A percentile compares a stretch with the other conserved stretches of the same genome.
Evolutionary conservation across 1,284 basidiomycete genomes (phyloP).

Genomic region (Heterobasidion occidentale): DNA sequence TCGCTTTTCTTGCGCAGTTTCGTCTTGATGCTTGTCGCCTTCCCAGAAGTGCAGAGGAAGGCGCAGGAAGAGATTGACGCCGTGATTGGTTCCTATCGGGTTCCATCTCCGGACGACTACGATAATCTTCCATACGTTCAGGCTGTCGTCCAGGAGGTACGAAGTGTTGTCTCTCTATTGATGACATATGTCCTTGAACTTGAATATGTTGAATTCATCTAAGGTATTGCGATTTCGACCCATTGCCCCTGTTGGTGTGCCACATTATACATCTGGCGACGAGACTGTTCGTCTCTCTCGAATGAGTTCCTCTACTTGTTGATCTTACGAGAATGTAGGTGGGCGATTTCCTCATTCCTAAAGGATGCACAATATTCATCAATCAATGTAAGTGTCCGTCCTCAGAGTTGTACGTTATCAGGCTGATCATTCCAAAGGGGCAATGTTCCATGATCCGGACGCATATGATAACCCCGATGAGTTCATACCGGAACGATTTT

Average conservation of each 20-base stretch:
- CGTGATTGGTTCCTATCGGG: slow-evolving; percentile 24
- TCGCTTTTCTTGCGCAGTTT: slow-evolving; percentile 19
- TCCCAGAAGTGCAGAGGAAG: slow-evolving; percentile 22
- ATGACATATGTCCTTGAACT: background rate
- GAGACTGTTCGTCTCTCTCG: background rate
- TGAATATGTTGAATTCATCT: background rate
- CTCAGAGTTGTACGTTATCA: no score
- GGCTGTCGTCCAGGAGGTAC: slow-evolving; percentile 28
- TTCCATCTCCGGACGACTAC: slow-evolving; percentile 26
- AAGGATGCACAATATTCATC: background rate
- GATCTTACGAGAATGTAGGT: background rate
- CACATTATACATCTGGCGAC: background rate
- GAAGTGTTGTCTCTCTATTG: background rate
- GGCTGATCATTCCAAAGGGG: background rate
- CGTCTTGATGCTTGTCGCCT: slow-evolving; percentile 21
- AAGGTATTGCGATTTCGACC: background rate
- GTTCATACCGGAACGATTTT: background rate
- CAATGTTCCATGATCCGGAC: background rate
- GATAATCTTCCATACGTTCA: slow-evolving; percentile 25
- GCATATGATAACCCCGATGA: background rate
- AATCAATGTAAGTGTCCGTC: background rate
- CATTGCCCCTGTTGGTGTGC: background rate
- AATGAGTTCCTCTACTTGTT: no score
- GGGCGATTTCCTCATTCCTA: background rate
- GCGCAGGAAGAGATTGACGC: slow-evolving; percentile 29